Evolutionary conservation across 257 asterid genomes (phyloP), one percentile per base, ranked within the genome.

Genomic region (Cynanchum wilfordii): DNA sequence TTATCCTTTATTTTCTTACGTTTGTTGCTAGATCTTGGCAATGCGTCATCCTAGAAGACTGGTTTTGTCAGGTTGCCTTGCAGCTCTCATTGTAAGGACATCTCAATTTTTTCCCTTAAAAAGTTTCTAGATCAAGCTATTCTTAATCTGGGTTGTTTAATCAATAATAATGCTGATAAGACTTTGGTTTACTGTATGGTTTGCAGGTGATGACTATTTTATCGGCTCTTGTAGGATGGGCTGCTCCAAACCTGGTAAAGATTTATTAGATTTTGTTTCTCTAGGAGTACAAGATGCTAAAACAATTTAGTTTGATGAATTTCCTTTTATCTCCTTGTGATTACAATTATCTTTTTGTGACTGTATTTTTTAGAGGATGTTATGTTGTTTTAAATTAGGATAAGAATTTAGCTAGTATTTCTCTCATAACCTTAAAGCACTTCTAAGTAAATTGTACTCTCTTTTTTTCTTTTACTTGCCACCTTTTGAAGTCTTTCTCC

Each of bases 1-100:
- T 64, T 7, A 8, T 64, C 27, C 25, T 38, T 7, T 33, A 47
- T 74, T 19, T 64, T 27, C 33, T 64, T 63, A 24, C 67, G 16
- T 15, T 70, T 68, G 36, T 22, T 77, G 73, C 55, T 54, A 94
- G 99, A 91, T 94, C 71, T 85, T 94, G 86, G 98, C 99, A 24
- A 94, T 94, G 98, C 98, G 98, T 36, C 91, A 94, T 79, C 99
- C 99, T 17, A 85, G 99, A 78, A 89, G 96, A 82, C 87, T 88
- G 66, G 98, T 94, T 73, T 81, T 94, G 86, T 55, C 90, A 54
- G 98, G 98, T 25, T 94, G 98, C 88, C 99, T 94, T 59, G 89
- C 89, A 80, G 97, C 99, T 81, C 76, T 94, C 74, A 91, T 83
- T 63, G 99, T 94, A 89, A 87, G 97, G 54, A 60, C 36, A 68